Percentiles rank a stretch among this genome's conserved stretches.
phyloP scores from a whole-genome alignment of 2,329 filamentous ascomycete species.

The Knufia fluminis region DNA sequence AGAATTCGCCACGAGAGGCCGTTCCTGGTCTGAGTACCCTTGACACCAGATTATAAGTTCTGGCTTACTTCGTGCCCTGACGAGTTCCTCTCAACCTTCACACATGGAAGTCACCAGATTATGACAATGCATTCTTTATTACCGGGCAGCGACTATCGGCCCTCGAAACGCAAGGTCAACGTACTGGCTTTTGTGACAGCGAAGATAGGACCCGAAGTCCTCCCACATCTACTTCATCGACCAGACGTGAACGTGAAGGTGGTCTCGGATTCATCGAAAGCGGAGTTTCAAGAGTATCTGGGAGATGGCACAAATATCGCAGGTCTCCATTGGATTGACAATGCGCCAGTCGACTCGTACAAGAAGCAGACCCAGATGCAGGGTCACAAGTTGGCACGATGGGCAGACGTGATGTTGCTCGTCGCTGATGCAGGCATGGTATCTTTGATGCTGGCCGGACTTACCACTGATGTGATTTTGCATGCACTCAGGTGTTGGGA shows the following conservation, averaged over 20 bases:
- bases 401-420: constrained; percentile 79
- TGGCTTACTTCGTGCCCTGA: too few species aligned
- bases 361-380: constrained; percentile 20
- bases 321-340: constrained; percentile 20
- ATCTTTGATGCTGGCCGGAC: constrained; percentile 77
- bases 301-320: constrained; percentile 14
- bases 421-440: constrained; percentile 78
- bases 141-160: constrained; percentile 1
- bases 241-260: constrained; percentile 21
- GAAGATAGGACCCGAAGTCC: constrained; percentile 22
- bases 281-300: constrained; percentile 19
- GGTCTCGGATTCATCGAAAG: constrained; percentile 16
- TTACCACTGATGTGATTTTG: constrained; percentile 70
- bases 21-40: neutral
- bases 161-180: constrained; percentile 19
- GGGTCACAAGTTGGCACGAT: constrained; percentile 58
- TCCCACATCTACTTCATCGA: constrained; percentile 20
- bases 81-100: neutral
- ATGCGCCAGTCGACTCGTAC: constrained; percentile 20
- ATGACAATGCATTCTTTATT: constrained; percentile 4
- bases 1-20: constrained; percentile 5
- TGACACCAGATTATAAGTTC: neutral
- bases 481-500: constrained; percentile 81
- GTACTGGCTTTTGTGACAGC: constrained; percentile 18
- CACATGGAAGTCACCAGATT: neutral